Conservation (phyloP, 495 filamentous ascomycete species). For the Penicillium simplicissimum region DNA sequence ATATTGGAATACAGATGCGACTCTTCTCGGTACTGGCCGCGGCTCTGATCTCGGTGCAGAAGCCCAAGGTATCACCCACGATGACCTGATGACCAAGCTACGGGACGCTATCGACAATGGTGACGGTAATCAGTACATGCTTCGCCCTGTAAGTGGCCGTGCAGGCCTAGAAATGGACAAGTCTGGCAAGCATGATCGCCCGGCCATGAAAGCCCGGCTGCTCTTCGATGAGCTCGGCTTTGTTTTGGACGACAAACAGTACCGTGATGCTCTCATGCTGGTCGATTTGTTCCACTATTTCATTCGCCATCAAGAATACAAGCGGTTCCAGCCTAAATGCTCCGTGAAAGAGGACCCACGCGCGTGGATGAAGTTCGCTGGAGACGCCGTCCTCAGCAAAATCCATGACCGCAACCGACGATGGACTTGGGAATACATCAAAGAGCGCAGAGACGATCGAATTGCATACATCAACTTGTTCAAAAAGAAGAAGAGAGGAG, state of each 20-base stretch:
- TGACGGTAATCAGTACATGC: constrained; percentile 85
- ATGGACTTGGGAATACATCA: constrained; percentile 95
- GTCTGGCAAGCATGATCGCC: constrained; percentile 73
- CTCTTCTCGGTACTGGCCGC: constrained; percentile 73
- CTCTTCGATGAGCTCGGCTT: constrained; percentile 96
- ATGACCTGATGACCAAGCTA: constrained; percentile 73
- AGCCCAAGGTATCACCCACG: constrained; percentile 65
- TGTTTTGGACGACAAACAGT: constrained; percentile 93
- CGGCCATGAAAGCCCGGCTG: constrained; percentile 86
- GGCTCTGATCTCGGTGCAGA: constrained; percentile 61
- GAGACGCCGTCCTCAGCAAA: constrained; percentile 81
- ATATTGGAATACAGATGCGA: constrained; percentile 96
- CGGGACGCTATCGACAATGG: constrained; percentile 71
- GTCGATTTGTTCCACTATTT: constrained; percentile 98
- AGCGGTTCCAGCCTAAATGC: constrained; percentile 84
- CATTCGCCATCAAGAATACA: constrained; percentile 96
- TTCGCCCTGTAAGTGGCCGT: constrained; percentile 91
- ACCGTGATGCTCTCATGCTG: constrained; percentile 95
- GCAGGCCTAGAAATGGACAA: constrained; percentile 93
- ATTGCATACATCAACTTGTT: constrained; percentile 88
- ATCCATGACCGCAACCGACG: constrained; percentile 88
- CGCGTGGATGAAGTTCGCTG: constrained; percentile 90
- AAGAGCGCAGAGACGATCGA: constrained; percentile 86
- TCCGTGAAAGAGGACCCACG: constrained; percentile 85
- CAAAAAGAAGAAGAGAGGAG: constrained; percentile 85